Evolutionary conservation across 2,329 filamentous ascomycete genomes (phyloP).

Genomic region (Trichoderma sp.): DNA sequence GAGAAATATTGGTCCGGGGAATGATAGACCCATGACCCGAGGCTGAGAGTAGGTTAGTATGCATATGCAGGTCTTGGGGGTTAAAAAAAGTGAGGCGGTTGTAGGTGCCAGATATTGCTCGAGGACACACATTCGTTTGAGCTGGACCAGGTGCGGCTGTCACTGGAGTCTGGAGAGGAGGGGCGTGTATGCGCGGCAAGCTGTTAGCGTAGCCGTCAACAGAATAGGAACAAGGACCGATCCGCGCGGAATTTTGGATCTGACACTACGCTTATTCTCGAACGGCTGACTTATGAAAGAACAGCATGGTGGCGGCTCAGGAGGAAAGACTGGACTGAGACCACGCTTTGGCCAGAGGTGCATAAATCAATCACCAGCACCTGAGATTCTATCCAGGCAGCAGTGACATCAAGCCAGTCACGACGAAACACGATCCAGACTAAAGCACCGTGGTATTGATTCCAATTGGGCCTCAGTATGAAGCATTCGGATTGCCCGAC

Average conservation of each 20-base stretch:
- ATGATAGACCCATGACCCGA: background rate
- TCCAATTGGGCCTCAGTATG: background rate
- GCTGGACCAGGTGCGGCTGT: background rate
- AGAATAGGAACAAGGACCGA: slow-evolving; percentile 1
- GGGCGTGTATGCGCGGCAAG: background rate
- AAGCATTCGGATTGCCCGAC: background rate
- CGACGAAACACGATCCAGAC: background rate
- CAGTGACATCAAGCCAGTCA: background rate
- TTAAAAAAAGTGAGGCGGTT: background rate
- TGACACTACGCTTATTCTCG: background rate
- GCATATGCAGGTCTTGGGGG: background rate
- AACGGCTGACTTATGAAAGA: background rate
- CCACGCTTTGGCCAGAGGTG: background rate
- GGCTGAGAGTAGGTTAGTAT: background rate
- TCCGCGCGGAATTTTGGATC: slow-evolving; percentile 5
- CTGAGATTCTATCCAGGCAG: background rate
- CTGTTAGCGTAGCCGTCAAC: background rate
- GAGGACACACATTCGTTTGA: background rate
- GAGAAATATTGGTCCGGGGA: background rate
- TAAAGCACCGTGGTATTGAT: background rate
- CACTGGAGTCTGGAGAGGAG: background rate
- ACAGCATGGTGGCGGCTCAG: background rate
- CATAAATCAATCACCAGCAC: background rate
- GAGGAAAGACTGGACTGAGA: background rate
- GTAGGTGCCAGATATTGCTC: background rate